Conservation (phyloP, 2,329 filamentous ascomycete species). For the Neonectria faginata region DNA sequence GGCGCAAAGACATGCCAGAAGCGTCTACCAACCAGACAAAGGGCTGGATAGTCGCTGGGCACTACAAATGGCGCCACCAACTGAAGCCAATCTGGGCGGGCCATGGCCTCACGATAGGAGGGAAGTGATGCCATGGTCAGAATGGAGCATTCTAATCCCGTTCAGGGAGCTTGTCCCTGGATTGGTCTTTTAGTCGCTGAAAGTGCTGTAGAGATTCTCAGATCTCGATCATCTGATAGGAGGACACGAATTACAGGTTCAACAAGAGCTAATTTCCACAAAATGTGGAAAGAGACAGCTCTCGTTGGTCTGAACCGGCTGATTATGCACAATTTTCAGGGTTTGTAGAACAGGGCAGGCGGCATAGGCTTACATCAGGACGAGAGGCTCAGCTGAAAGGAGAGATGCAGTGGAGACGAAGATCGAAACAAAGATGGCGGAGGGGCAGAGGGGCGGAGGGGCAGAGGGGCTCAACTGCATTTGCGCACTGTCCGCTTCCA, state of each 20-base stretch:
- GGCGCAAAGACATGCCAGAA: slow-evolving; percentile 64
- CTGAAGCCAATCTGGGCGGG: slow-evolving; percentile 60
- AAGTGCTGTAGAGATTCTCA: not conserved
- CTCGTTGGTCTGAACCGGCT: not conserved
- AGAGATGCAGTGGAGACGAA: not conserved
- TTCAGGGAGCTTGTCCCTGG: not conserved
- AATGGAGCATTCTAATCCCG: not conserved
- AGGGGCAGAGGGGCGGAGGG: slow-evolving; percentile 18
- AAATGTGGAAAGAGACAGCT: not conserved
- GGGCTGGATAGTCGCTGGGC: slow-evolving; percentile 55
- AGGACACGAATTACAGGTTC: not conserved
- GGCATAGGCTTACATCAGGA: not conserved
- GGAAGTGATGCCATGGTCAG: slow-evolving; percentile 55
- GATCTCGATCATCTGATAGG: not conserved
- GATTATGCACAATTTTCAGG: not conserved
- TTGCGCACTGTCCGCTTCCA: slow-evolving; percentile 26
- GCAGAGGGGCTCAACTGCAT: slow-evolving; percentile 10
- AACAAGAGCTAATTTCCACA: not conserved
- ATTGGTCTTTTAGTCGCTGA: not conserved
- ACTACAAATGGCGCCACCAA: slow-evolving; percentile 60
- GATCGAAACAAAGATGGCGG: slow-evolving; percentile 6
- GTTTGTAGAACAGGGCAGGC: not conserved
- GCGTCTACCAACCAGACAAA: slow-evolving; percentile 61
- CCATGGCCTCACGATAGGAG: slow-evolving; percentile 65
- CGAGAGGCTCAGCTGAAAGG: not conserved